A percentile compares a stretch with the other conserved stretches of the same genome.
Evolutionary conservation across 202 grass and related monocot genomes (phyloP).

Genomic region (Carex arenaria): DNA sequence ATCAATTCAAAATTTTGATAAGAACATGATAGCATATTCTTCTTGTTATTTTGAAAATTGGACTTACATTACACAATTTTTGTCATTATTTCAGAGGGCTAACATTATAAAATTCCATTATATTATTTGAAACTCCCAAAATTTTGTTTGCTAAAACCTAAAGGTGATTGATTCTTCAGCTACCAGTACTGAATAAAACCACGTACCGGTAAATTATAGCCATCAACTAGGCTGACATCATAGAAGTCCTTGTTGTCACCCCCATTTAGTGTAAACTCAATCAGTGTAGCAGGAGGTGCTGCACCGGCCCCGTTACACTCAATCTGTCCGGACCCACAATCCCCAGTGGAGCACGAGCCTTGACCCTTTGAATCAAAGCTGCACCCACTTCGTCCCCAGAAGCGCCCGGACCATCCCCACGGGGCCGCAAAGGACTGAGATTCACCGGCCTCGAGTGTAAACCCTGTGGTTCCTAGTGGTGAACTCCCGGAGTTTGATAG

Average conservation of each 20-base stretch:
- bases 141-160: neutral
- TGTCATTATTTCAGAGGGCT: neutral
- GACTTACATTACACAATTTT: neutral
- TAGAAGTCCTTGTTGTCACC: slow-evolving; percentile 58
- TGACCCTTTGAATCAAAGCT: slow-evolving; percentile 46
- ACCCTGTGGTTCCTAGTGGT: slow-evolving; percentile 61
- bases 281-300: slow-evolving; percentile 67
- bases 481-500: slow-evolving; percentile 81
- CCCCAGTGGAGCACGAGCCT: slow-evolving; percentile 75
- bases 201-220: slow-evolving; percentile 54
- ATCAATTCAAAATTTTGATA: neutral
- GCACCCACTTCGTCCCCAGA: slow-evolving; percentile 94
- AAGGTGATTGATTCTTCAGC: neutral
- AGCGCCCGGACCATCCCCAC: slow-evolving; percentile 66
- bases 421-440: slow-evolving; percentile 51
- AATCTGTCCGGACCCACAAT: slow-evolving; percentile 76
- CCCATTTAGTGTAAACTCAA: slow-evolving; percentile 71
- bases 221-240: slow-evolving; percentile 95
- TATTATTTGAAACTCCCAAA: neutral
- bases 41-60: neutral
- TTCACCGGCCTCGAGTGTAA: slow-evolving; percentile 59
- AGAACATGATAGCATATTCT: neutral
- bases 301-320: slow-evolving; percentile 73
- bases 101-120: neutral
- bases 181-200: neutral